phyloP scores from a whole-genome alignment of 2,329 filamentous ascomycete genomes.

The Byssoonygena ceratinophila region DNA sequence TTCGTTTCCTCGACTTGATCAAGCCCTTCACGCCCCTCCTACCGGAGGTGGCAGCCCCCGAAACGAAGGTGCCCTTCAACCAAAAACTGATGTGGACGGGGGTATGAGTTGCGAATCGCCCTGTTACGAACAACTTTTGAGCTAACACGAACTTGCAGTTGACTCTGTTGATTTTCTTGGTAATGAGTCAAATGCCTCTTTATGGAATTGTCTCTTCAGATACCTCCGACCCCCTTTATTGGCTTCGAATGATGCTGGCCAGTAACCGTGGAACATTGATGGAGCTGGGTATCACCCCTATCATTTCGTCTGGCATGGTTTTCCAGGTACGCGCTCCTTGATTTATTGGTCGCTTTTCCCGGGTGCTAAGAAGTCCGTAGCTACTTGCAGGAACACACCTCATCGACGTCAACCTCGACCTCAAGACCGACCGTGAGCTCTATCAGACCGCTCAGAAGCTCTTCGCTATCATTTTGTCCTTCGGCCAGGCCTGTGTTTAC shows the following conservation, averaged over 20 bases:
- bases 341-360: not conserved
- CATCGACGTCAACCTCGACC: conserved; percentile 99
- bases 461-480: conserved; percentile 92
- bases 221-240: conserved; percentile 97
- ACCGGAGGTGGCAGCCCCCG: conserved; percentile 95
- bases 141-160: conserved; percentile 37
- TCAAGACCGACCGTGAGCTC: conserved; percentile 98
- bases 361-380: conserved; percentile 28
- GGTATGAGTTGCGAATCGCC: conserved; percentile 32
- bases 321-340: conserved; percentile 55
- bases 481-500: conserved; percentile 95
- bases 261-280: conserved; percentile 95
- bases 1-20: conserved; percentile 98
- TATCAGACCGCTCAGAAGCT: conserved; percentile 99
- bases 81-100: conserved; percentile 95
- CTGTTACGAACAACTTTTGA: conserved; percentile 7
- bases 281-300: conserved; percentile 94
- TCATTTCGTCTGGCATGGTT: conserved; percentile 99
- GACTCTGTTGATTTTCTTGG: conserved; percentile 95
- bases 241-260: conserved; percentile 99
- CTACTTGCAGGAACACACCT: conserved; percentile 98
- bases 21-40: conserved; percentile 99
- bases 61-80: conserved; percentile 98
- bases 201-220: conserved; percentile 99
- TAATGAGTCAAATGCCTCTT: conserved; percentile 99